Percentiles rank a stretch among this genome's conserved stretches.
phyloP scores from a whole-genome alignment of 768 basidiomycete genomes.

The Tricholoma saponaceum region DNA sequence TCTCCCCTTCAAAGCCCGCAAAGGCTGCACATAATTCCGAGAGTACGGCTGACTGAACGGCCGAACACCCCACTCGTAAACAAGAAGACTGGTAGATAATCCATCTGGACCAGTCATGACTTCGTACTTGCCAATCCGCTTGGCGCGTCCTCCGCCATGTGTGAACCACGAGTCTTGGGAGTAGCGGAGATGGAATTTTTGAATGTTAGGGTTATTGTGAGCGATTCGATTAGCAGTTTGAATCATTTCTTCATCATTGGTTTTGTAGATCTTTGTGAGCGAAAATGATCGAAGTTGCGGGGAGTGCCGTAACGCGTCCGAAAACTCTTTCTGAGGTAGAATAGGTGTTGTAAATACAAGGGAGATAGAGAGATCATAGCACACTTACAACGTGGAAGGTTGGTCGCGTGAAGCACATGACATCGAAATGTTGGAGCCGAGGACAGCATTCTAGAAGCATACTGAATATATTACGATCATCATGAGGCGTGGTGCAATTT shows the following conservation, averaged over 20 bases:
- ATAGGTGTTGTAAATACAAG: not conserved
- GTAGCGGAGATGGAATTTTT: constrained; percentile 27
- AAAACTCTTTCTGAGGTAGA: constrained; percentile 27
- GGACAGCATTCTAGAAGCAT: constrained; percentile 27
- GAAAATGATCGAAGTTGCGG: constrained; percentile 29
- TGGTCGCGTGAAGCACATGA: constrained; percentile 33
- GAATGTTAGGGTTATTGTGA: constrained; percentile 27
- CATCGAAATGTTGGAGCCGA: constrained; percentile 25
- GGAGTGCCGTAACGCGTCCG: constrained; percentile 21
- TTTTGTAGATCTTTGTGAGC: constrained; percentile 32
- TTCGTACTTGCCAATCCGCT: constrained; percentile 29
- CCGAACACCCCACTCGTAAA: constrained; percentile 14
- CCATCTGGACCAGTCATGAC: constrained; percentile 12
- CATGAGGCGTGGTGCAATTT: constrained; percentile 19
- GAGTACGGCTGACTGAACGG: constrained; percentile 13
- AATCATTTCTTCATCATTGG: constrained; percentile 31
- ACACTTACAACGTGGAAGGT: constrained; percentile 29
- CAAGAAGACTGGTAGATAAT: constrained; percentile 10
- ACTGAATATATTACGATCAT: constrained; percentile 26
- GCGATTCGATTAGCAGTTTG: constrained; percentile 25
- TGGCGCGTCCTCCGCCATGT: constrained; percentile 26
- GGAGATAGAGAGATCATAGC: not conserved
- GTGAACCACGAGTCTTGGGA: constrained; percentile 33
- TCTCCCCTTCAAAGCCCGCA: constrained; percentile 10
- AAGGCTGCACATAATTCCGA: constrained; percentile 10